Conservation (phyloP, 2,329 filamentous ascomycete genomes). For the Colletotrichum gloeosporioides region DNA sequence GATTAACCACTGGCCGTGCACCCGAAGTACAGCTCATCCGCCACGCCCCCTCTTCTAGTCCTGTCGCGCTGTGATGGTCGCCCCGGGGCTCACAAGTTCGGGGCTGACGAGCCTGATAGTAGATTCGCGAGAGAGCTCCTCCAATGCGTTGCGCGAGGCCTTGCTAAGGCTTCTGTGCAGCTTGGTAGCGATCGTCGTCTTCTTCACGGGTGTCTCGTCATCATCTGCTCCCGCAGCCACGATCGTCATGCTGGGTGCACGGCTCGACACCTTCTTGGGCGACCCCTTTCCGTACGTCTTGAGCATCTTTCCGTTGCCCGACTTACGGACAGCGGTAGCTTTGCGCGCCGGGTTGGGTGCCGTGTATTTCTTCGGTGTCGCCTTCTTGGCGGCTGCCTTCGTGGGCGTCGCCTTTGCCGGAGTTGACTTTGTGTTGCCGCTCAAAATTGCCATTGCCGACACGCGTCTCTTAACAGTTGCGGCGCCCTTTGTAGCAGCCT, state of each 20-base stretch:
- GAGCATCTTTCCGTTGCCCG: constrained; percentile 21
- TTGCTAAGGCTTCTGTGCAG: constrained; percentile 16
- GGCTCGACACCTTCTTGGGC: constrained; percentile 14
- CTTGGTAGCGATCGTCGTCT: neutral
- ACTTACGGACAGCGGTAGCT: constrained; percentile 18
- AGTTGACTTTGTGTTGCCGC: constrained; percentile 13
- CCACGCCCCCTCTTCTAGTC: neutral
- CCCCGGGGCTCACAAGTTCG: constrained; percentile 8
- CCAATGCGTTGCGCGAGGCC: constrained; percentile 22
- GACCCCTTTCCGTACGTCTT: constrained; percentile 22
- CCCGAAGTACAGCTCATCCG: neutral
- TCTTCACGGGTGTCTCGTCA: neutral
- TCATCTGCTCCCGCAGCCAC: constrained; percentile 11
- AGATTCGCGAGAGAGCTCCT: constrained; percentile 15
- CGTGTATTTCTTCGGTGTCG: constrained; percentile 18
- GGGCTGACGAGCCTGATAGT: constrained; percentile 22
- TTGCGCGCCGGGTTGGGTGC: constrained; percentile 18
- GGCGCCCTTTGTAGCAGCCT: constrained; percentile 37
- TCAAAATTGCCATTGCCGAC: constrained; percentile 32
- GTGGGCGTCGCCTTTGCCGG: neutral
- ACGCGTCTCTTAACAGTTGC: constrained; percentile 40
- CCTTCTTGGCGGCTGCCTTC: constrained; percentile 1
- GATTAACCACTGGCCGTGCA: neutral
- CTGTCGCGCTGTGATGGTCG: constrained; percentile 20
- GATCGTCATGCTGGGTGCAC: constrained; percentile 20